phyloP scores from a whole-genome alignment of 2,329 filamentous ascomycete species.

The Septoria petroselini region DNA sequence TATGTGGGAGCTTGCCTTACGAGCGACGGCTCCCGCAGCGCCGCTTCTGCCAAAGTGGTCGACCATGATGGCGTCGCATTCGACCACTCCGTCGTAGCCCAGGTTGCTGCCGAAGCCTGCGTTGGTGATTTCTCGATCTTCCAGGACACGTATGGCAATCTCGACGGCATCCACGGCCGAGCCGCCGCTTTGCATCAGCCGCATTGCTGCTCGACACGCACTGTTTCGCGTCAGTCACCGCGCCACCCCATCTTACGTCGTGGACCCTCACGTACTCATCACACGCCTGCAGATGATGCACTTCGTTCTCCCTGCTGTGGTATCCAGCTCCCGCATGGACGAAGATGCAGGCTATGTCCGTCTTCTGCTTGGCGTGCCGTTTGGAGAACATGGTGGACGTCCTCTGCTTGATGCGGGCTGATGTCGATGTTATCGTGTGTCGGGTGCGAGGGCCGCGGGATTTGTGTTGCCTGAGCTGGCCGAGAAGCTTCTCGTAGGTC shows the following conservation, averaged over 20 bases:
- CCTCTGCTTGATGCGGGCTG: conserved; percentile 9
- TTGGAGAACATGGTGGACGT: conserved; percentile 38
- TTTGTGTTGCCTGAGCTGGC: not conserved
- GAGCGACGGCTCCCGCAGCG: conserved; percentile 83
- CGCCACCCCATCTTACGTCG: not conserved
- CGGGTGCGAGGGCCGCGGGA: not conserved
- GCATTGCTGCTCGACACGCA: conserved; percentile 81
- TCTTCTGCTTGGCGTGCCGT: conserved; percentile 33
- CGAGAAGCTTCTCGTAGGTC: conserved; percentile 11
- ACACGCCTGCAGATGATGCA: conserved; percentile 79
- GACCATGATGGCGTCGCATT: conserved; percentile 91
- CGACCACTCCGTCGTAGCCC: conserved; percentile 82
- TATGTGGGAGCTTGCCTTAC: conserved; percentile 56
- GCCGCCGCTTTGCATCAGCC: conserved; percentile 71
- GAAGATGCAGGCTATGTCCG: conserved; percentile 72
- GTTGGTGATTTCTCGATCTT: conserved; percentile 94
- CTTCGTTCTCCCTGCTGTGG: conserved; percentile 83
- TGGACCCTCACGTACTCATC: conserved; percentile 67
- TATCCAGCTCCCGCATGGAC: conserved; percentile 94
- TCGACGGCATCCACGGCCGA: conserved; percentile 86
- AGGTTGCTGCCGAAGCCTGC: conserved; percentile 95
- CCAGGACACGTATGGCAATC: conserved; percentile 78
- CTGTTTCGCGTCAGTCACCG: conserved; percentile 47
- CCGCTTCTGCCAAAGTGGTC: conserved; percentile 89
- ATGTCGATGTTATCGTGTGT: conserved; percentile 10